Base-by-base conservation (phyloP, 495 filamentous ascomycete genomes). In the Thozetella sp. region DNA sequence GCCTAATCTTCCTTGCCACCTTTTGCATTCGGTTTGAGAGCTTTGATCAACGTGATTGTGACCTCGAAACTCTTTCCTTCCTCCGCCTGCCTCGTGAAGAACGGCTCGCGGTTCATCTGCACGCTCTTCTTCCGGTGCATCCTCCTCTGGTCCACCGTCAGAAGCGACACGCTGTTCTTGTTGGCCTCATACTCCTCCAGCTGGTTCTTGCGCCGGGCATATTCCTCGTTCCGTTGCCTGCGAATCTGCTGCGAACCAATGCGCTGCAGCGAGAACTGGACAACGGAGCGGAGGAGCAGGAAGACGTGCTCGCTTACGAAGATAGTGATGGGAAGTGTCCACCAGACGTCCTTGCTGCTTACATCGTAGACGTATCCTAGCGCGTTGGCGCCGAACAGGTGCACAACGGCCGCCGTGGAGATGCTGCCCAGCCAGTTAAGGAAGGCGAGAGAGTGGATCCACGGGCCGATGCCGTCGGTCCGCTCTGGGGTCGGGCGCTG, bases 371-470 rank as follows among this genome's bases (percentile, higher is more conserved):
- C n/a, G n/a, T 13, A 48, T 10, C 43, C 43, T 22, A 57, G n/a
- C n/a, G 40, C 40, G 22, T 50, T 48, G 27, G 57, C 13, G 20
- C 57, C 27, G 22, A 61, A 61, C 11, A 61, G 20, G 25, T 55
- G 54, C 37, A 61, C 58, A 27, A 61, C 27, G 12, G 52, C 58
- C 3, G 58, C 58, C 3, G 58, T 56, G 11, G 58, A 55, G 43
- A 61, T 57, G 27, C 58, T 61, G 3, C 58, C 58, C 54, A 61
- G n/a, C 58, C 58, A 61, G 2, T 45, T 55, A 2, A 61, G 43
- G 12, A 51, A 48, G 15, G 26, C 40, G 4, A 61, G 23, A 11
- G 51, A 55, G 53, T 25, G 51, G 19, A 61, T 54, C 58, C 58
- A 61, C 1, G 58, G 58, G 3, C 58, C 58, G 23, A 61, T 61